Evolutionary conservation across 1,284 basidiomycete genomes (phyloP), one percentile per base, ranked within the genome.

Genomic region (Phylloporus sp.): DNA sequence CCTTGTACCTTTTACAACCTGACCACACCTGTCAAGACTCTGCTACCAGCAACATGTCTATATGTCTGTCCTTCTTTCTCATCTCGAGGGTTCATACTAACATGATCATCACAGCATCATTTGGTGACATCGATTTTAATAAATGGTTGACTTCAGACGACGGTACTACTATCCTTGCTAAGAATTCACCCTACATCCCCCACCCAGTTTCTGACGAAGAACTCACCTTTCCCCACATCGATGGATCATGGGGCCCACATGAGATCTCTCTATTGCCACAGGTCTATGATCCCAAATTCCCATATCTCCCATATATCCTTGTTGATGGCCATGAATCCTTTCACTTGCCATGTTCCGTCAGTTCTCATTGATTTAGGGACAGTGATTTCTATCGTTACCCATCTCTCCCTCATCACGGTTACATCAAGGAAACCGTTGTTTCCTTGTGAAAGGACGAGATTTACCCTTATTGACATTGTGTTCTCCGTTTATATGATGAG

Each of bases 161-260:
- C 12, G 54, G 55, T 22, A 63, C 51, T 0, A 22, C 12, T n/a
- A 7, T 65, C 1, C 44, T 66, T 11, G 10, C 58, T 0, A 53
- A 46, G 1, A 53, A 66, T 4, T 29, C 64, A 0, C 20, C 55
- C 1, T 66, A 40, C 6, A 63, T 66, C 8, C 55, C 51, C 1
- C 18, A 7, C 0, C n/a, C n/a, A n/a, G n/a, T n/a, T n/a, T n/a
- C n/a, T n/a, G n/a, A n/a, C n/a, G 32, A 66, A 1, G 56, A 66
- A 40, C 1, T 18, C 29, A 64, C 51, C 7, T 56, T 66, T 18
- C 59, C 64, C 1, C 47, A 22, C 10, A 37, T 46, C 0, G 60
- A 66, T 47, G 59, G 64, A 10, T 66, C 60, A 12, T 66, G 64
- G 64, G 64, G 59, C 22, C 64, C 56, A 0, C 64, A 66, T 8